Percentiles rank a stretch among this genome's conserved stretches.
phyloP scores from a whole-genome alignment of 345 rosid species.

The Citrus hindsii region DNA sequence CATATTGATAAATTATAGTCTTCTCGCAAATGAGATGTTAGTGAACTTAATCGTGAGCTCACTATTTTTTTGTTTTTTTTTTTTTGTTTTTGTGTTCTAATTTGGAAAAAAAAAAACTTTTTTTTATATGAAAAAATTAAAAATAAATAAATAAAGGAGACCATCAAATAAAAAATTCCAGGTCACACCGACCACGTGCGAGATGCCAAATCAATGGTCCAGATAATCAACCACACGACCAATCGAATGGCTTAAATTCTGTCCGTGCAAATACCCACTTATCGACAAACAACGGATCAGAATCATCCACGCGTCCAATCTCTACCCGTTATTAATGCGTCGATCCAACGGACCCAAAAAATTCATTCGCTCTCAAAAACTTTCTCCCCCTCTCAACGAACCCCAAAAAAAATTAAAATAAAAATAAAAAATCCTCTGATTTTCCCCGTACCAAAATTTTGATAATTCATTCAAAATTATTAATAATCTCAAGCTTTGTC shows the following conservation, averaged over 20 bases:
- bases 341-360: conserved; percentile 18
- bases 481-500: not conserved
- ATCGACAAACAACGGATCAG: conserved; percentile 31
- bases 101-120: not conserved
- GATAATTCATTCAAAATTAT: not conserved
- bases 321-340: not conserved
- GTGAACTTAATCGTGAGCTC: not conserved
- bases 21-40: not conserved
- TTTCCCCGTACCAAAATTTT: not conserved
- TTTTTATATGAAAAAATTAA: not conserved
- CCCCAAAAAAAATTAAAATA: not conserved
- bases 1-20: not conserved
- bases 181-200: conserved; percentile 18
- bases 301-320: conserved; percentile 21
- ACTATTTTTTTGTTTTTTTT: too few species aligned
- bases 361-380: not conserved
- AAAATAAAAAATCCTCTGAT: not conserved
- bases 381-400: not conserved
- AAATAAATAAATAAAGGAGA: not conserved
- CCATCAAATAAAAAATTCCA: not conserved
- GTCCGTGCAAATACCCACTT: conserved; percentile 14
- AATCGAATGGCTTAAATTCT: conserved; percentile 16
- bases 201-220: conserved; percentile 16
- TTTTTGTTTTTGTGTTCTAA: not conserved
- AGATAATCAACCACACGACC: not conserved